These are phyloP conservation scores for Sordaria brevicollis DNA, from an alignment of 495 filamentous ascomycete genomes.

Conservation along the genomic window DNA sequence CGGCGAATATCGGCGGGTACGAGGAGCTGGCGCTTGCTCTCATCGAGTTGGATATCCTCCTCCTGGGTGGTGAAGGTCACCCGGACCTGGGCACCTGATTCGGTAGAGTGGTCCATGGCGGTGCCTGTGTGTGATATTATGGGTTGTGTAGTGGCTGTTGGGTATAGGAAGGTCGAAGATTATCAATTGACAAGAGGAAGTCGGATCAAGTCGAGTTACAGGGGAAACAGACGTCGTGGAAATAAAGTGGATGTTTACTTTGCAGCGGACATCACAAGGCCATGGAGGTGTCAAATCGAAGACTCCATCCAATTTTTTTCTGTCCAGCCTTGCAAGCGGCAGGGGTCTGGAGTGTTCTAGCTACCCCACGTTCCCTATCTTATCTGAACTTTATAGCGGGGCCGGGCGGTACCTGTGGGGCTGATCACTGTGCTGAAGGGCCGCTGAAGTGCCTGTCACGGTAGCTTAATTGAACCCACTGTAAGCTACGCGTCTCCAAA, in stretches of 20 bases:
- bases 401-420: neutral
- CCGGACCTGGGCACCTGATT: slow-evolving; percentile 29
- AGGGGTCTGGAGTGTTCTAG: neutral
- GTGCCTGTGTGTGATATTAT: neutral
- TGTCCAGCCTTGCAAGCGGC: slow-evolving; percentile 12
- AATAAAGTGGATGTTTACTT: neutral
- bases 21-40: slow-evolving; percentile 41
- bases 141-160: neutral
- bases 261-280: neutral
- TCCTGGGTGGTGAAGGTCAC: slow-evolving; percentile 50
- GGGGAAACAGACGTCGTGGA: neutral
- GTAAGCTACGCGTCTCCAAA: slow-evolving; percentile 7
- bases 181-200: neutral
- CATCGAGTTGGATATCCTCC: slow-evolving; percentile 45
- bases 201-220: neutral
- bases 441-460: neutral
- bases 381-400: slow-evolving; percentile 17
- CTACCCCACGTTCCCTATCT: slow-evolving; percentile 22
- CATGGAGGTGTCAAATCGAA: neutral
- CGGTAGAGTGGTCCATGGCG: slow-evolving; percentile 20
- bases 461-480: slow-evolving; percentile 3
- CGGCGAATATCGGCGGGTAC: slow-evolving; percentile 66
- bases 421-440: neutral
- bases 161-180: neutral
- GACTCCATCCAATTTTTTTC: slow-evolving; percentile 14